Evolutionary conservation across 1,139 yeast species (phyloP).

Genomic region (Taphrina communis): DNA sequence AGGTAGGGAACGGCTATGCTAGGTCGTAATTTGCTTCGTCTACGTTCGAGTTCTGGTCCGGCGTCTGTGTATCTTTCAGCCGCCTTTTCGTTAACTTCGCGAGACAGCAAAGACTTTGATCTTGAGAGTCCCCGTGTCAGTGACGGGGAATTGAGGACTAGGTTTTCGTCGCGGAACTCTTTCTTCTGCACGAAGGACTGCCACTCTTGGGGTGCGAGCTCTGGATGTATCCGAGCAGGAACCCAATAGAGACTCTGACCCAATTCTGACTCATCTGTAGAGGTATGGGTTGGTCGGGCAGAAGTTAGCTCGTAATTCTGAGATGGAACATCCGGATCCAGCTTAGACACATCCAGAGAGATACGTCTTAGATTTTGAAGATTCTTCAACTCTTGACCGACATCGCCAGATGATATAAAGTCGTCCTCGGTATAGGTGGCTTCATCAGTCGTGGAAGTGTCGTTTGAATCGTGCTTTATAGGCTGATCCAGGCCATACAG

Average conservation of each 20-base stretch:
- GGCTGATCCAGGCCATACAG: constrained; percentile 23
- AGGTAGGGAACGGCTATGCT: constrained; percentile 8
- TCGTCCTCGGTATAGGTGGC: constrained; percentile 11
- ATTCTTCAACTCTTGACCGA: constrained; percentile 31
- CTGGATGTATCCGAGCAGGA: constrained; percentile 40
- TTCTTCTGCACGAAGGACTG: constrained; percentile 36
- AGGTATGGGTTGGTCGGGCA: background rate
- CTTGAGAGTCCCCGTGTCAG: constrained; percentile 27
- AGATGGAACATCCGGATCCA: constrained; percentile 36
- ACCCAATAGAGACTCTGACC: constrained; percentile 36
- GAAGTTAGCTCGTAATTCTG: constrained; percentile 25
- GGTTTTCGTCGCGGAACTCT: constrained; percentile 10
- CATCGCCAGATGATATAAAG: constrained; percentile 25
- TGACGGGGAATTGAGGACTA: constrained; percentile 7
- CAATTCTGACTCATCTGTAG: constrained; percentile 15
- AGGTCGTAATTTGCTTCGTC: constrained; percentile 11
- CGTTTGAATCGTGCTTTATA: background rate
- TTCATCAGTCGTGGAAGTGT: background rate
- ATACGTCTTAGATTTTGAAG: constrained; percentile 34
- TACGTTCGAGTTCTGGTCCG: constrained; percentile 31
- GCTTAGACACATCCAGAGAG: constrained; percentile 30
- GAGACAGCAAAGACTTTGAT: constrained; percentile 29
- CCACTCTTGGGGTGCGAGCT: constrained; percentile 40
- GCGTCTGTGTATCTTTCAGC: constrained; percentile 33
- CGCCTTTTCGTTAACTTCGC: constrained; percentile 26